Percentiles rank a stretch among this genome's conserved stretches.
Evolutionary conservation across 2,329 filamentous ascomycete species (phyloP).

Genomic region (Magnaporthiopsis poae): DNA sequence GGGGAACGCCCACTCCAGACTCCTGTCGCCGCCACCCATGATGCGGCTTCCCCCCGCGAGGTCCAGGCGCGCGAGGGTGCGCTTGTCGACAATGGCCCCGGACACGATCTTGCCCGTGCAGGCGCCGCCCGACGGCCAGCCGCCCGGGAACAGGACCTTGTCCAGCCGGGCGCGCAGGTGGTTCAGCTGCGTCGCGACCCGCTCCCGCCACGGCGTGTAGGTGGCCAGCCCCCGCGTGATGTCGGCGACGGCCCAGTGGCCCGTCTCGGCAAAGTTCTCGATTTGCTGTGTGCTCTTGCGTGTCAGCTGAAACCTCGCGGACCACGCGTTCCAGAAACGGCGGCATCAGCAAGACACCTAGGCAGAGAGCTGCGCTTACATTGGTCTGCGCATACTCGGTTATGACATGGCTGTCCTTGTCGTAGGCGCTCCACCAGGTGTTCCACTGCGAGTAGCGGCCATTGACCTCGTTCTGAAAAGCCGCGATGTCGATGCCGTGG

Average conservation of each 20-base stretch:
- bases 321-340: not conserved
- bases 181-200: not conserved
- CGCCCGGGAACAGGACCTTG: not conserved
- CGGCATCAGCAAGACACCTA: not conserved
- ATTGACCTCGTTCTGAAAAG: not conserved
- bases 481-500: not conserved
- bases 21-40: not conserved
- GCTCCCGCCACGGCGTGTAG: not conserved
- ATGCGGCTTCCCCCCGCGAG: not conserved
- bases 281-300: not conserved
- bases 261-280: not conserved
- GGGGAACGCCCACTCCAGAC: not conserved
- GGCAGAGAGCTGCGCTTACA: not conserved
- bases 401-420: not conserved
- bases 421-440: not conserved
- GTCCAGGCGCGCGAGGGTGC: not conserved
- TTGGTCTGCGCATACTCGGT: not conserved
- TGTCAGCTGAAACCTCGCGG: not conserved
- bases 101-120: not conserved
- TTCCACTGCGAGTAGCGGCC: not conserved
- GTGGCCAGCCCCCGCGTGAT: not conserved
- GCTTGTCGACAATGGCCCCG: not conserved
- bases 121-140: not conserved
- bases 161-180: not conserved
- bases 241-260: not conserved